Percentiles rank a stretch among this genome's conserved stretches.
phyloP scores from a whole-genome alignment of 2,329 filamentous ascomycete species.

The Polytolypa hystricis region DNA sequence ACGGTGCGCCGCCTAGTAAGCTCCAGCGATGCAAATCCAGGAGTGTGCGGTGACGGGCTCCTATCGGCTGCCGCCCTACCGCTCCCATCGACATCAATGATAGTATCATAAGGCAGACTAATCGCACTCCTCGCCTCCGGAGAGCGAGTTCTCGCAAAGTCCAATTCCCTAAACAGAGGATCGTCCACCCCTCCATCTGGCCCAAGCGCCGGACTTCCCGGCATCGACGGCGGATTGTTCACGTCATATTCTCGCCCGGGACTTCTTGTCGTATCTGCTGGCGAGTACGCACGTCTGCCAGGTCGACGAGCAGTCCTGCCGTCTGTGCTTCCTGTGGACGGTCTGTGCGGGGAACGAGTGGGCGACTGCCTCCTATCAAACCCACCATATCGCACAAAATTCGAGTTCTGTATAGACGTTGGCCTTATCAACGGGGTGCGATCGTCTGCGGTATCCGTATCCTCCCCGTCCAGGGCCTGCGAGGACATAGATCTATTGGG shows the following conservation, averaged over 20 bases:
- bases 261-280: constrained; percentile 1
- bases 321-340: not conserved
- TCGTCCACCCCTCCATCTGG: constrained; percentile 45
- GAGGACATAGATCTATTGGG: not conserved
- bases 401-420: constrained; percentile 9
- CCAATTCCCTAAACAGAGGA: constrained; percentile 35
- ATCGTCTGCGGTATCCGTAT: constrained; percentile 11
- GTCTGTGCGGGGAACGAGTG: not conserved
- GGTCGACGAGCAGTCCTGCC: not conserved
- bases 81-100: constrained; percentile 35
- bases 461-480: constrained; percentile 7
- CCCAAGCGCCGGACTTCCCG: constrained; percentile 45
- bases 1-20: constrained; percentile 46
- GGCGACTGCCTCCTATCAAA: constrained; percentile 1
- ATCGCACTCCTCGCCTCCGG: constrained; percentile 20
- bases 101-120: constrained; percentile 24
- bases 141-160: constrained; percentile 27
- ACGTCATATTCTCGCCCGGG: constrained; percentile 43
- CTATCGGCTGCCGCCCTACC: constrained; percentile 11
- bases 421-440: constrained; percentile 13
- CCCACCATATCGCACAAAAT: constrained; percentile 10
- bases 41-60: constrained; percentile 31
- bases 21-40: constrained; percentile 26
- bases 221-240: constrained; percentile 55
- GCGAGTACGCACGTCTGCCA: not conserved